Conservation (phyloP, 129 eudicot species). For the Lonicera japonica region DNA sequence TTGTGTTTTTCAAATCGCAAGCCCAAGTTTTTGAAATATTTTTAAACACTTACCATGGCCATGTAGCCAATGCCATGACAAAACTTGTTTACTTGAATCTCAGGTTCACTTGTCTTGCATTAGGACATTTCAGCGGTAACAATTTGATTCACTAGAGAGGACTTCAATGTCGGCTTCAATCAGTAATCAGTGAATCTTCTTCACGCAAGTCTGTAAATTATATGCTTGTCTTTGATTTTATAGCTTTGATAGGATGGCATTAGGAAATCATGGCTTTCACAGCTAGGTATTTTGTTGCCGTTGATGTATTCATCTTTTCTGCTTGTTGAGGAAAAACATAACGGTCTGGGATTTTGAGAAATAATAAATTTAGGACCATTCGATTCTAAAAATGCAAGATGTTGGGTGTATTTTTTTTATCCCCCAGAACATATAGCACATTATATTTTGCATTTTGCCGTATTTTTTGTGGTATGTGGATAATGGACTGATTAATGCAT, state of each 20-base stretch:
- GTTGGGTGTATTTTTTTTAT: neutral
- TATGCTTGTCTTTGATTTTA: slow-evolving; percentile 25
- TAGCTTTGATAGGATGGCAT: slow-evolving; percentile 15
- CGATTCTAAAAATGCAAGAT: slow-evolving; percentile 8
- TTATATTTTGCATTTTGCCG: neutral
- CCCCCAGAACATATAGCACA: neutral
- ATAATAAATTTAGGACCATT: slow-evolving; percentile 17
- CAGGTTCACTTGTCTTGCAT: slow-evolving; percentile 20
- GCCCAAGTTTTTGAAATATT: too few species aligned
- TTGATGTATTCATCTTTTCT: slow-evolving; percentile 17
- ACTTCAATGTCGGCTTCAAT: slow-evolving; percentile 11
- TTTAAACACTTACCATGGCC: too few species aligned
- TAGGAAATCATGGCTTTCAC: slow-evolving; percentile 19
- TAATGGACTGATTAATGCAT: neutral
- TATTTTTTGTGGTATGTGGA: neutral
- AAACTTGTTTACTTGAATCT: neutral
- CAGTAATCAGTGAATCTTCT: slow-evolving; percentile 16
- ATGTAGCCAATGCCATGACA: neutral
- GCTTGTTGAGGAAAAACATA: slow-evolving; percentile 12
- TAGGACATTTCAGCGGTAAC: slow-evolving; percentile 7
- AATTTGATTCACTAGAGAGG: slow-evolving; percentile 8
- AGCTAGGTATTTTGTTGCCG: slow-evolving; percentile 2
- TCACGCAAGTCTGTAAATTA: slow-evolving; percentile 33
- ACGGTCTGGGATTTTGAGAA: slow-evolving; percentile 12
- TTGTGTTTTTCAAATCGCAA: too few species aligned